Conservation (phyloP, 225 moss, liverwort and hornwort genomes). For the Lunularia cruciata region DNA sequence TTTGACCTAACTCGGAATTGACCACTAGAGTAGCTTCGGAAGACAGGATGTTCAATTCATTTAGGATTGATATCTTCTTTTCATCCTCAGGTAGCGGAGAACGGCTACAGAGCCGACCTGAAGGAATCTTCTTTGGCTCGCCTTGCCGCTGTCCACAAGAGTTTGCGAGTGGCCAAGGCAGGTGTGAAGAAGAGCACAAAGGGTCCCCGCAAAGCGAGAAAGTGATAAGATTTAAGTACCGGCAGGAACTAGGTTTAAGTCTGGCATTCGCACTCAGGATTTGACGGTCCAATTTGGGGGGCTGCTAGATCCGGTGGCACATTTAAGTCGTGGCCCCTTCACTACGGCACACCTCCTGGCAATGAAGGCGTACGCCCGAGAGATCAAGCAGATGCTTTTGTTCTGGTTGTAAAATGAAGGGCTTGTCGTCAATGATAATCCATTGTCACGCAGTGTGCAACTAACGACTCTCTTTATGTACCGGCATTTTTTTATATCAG, state of each 20-base stretch:
- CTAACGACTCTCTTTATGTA: background rate
- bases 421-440: background rate
- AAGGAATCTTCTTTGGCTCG: constrained; percentile 79
- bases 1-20: constrained; percentile 1
- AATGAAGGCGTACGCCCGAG: background rate
- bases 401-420: constrained; percentile 22
- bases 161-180: constrained; percentile 75
- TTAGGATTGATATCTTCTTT: too few species aligned
- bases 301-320: background rate
- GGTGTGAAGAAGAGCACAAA: constrained; percentile 70
- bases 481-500: too few species aligned
- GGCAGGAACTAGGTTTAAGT: background rate
- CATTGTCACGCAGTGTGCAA: constrained; percentile 6
- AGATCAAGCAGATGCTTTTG: background rate
- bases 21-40: too few species aligned
- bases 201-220: constrained; percentile 42
- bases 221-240: constrained; percentile 29
- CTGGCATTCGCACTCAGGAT: background rate
- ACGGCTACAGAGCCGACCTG: constrained; percentile 83
- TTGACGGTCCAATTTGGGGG: background rate
- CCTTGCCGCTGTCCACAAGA: constrained; percentile 85
- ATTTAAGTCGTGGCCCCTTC: constrained; percentile 1
- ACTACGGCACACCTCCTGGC: background rate
- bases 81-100: constrained; percentile 56
- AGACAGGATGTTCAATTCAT: too few species aligned